These are phyloP conservation scores for Rhododendron henanense DNA, from an alignment of 148 eudicot genomes.

Conservation along the genomic window DNA sequence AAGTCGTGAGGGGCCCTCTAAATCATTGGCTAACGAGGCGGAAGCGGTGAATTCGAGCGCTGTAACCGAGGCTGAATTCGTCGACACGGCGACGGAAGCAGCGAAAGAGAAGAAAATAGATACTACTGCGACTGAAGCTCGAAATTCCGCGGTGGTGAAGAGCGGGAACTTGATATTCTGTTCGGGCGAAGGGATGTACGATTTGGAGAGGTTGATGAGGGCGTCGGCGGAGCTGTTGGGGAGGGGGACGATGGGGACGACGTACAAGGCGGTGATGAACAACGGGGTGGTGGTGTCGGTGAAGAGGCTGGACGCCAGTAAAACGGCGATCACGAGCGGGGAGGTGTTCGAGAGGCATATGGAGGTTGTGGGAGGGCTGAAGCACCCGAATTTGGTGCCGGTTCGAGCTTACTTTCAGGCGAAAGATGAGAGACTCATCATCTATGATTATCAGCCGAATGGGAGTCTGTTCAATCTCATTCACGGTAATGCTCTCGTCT, in stretches of 20 bases:
- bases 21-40: neutral
- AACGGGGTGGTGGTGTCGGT: slow-evolving; percentile 58
- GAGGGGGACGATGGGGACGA: slow-evolving; percentile 74
- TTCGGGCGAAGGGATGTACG: slow-evolving; percentile 45
- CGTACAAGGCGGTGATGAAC: slow-evolving; percentile 77
- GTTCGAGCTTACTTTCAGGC: slow-evolving; percentile 82
- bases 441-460: slow-evolving; percentile 79
- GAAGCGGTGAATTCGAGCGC: neutral
- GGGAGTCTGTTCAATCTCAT: slow-evolving; percentile 85
- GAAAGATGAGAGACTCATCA: slow-evolving; percentile 60
- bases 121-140: neutral
- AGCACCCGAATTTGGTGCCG: slow-evolving; percentile 86
- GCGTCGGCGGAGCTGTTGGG: slow-evolving; percentile 90
- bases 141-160: slow-evolving; percentile 12
- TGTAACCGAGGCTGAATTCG: neutral
- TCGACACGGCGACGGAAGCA: neutral
- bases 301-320: slow-evolving; percentile 71
- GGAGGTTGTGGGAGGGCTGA: slow-evolving; percentile 57
- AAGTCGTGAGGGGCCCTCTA: slow-evolving; percentile 7
- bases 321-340: slow-evolving; percentile 38
- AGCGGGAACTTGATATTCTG: slow-evolving; percentile 59
- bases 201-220: slow-evolving; percentile 72
- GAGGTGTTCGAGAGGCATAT: slow-evolving; percentile 59
- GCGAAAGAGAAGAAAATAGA: slow-evolving; percentile 8
- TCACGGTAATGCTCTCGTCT: slow-evolving; percentile 45